These are phyloP conservation scores for Proliferodiscus dingleyae DNA, from an alignment of 2,329 filamentous ascomycete genomes.

Conservation along the genomic window DNA sequence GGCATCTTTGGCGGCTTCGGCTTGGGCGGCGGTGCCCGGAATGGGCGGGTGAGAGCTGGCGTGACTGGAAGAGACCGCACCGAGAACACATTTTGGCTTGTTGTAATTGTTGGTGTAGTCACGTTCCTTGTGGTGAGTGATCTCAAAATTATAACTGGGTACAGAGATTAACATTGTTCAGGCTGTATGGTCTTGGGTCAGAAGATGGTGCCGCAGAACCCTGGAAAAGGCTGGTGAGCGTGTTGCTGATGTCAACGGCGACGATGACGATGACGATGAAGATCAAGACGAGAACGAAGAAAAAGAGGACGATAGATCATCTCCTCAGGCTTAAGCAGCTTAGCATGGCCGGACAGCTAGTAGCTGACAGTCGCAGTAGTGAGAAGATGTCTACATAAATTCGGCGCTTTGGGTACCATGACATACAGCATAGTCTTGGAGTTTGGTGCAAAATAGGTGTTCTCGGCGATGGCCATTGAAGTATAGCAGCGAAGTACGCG, in stretches of 20 bases:
- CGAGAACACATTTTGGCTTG: constrained; percentile 71
- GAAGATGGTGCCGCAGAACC: constrained; percentile 65
- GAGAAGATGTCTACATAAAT: too few species aligned
- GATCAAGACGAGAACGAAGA: constrained; percentile 20
- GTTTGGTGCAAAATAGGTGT: not conserved
- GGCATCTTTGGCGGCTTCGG: too few species aligned
- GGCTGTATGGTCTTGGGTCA: constrained; percentile 78
- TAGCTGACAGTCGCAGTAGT: constrained; percentile 6
- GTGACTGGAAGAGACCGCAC: constrained; percentile 68
- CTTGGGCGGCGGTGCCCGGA: constrained; percentile 44
- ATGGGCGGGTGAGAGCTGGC: constrained; percentile 37
- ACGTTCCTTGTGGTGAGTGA: constrained; percentile 71
- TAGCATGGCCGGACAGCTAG: not conserved
- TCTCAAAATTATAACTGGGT: not conserved
- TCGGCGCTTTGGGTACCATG: too few species aligned
- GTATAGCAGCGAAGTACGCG: not conserved
- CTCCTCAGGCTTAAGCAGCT: not conserved
- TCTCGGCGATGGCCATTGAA: not conserved
- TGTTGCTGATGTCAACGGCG: constrained; percentile 74
- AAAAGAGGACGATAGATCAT: too few species aligned
- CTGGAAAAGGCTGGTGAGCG: constrained; percentile 73
- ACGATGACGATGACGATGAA: constrained; percentile 51
- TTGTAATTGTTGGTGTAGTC: constrained; percentile 73
- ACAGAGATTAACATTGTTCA: constrained; percentile 33
- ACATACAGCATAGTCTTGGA: too few species aligned